Conservation (phyloP, 2,329 filamentous ascomycete species). For the Dothistroma pini region DNA sequence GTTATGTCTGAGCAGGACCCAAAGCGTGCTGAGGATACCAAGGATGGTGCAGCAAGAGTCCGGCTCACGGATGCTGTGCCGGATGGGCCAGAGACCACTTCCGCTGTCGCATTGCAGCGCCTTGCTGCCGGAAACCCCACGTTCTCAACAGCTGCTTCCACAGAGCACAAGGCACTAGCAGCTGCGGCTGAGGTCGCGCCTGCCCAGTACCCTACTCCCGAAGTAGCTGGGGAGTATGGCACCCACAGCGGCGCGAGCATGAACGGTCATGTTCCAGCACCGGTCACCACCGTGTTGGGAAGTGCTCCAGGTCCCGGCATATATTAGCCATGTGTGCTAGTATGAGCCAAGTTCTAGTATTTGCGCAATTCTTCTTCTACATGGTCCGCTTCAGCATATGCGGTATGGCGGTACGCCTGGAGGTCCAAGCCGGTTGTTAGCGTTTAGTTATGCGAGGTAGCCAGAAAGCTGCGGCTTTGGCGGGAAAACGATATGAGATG, state of each 20-base stretch:
- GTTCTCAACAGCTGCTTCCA: not conserved
- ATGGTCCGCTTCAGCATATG: not conserved
- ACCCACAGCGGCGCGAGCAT: not conserved
- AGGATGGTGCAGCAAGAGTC: not conserved
- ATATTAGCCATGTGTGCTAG: not conserved
- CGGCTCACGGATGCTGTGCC: conserved; percentile 2
- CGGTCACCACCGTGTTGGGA: not conserved
- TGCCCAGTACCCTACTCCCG: not conserved
- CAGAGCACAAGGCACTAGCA: conserved; percentile 1
- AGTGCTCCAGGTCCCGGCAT: not conserved
- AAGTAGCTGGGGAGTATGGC: not conserved
- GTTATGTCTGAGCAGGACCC: not conserved
- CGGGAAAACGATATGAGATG: not conserved
- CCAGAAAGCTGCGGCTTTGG: not conserved
- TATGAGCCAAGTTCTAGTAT: not conserved
- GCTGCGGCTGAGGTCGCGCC: not conserved
- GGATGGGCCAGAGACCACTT: not conserved
- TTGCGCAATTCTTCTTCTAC: not conserved
- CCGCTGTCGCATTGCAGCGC: not conserved
- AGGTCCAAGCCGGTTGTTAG: not conserved
- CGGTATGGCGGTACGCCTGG: not conserved
- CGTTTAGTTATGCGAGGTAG: not conserved
- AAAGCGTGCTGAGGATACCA: not conserved
- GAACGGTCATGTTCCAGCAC: not conserved
- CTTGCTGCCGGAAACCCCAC: not conserved